These are phyloP conservation scores for Eutrema salsugineum DNA, from an alignment of 441 rosid genomes.

Conservation along the genomic window DNA sequence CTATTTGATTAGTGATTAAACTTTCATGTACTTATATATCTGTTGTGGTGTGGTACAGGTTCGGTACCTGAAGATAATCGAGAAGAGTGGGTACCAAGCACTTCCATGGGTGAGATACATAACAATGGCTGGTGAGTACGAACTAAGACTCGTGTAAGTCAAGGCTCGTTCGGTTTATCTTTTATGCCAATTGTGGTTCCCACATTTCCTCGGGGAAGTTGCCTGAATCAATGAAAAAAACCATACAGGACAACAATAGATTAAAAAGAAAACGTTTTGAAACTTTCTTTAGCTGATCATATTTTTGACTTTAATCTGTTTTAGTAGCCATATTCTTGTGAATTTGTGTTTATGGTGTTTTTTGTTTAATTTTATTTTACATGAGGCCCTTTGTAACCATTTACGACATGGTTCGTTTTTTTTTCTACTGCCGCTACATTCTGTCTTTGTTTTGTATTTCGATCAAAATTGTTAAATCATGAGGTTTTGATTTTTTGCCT, in stretches of 20 bases:
- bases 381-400: neutral
- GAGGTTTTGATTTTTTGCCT: neutral
- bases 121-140: constrained; percentile 89
- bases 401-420: neutral
- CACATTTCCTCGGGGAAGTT: neutral
- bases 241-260: neutral
- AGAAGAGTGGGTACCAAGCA: constrained; percentile 87
- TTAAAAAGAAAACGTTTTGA: neutral
- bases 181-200: neutral
- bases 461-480: neutral
- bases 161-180: constrained; percentile 12
- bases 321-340: constrained; percentile 20
- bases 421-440: neutral
- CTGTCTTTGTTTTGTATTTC: neutral
- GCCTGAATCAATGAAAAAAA: neutral
- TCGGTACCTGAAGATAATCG: constrained; percentile 80
- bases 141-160: constrained; percentile 60
- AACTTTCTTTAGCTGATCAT: constrained; percentile 9
- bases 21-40: neutral
- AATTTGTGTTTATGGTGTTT: constrained; percentile 4
- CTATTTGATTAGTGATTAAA: neutral
- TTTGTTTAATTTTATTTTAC: neutral
- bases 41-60: constrained; percentile 40
- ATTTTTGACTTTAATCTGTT: constrained; percentile 6
- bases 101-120: constrained; percentile 90